Base-by-base conservation (phyloP, 257 asterid genomes). In the Lithospermum erythrorhizon region DNA sequence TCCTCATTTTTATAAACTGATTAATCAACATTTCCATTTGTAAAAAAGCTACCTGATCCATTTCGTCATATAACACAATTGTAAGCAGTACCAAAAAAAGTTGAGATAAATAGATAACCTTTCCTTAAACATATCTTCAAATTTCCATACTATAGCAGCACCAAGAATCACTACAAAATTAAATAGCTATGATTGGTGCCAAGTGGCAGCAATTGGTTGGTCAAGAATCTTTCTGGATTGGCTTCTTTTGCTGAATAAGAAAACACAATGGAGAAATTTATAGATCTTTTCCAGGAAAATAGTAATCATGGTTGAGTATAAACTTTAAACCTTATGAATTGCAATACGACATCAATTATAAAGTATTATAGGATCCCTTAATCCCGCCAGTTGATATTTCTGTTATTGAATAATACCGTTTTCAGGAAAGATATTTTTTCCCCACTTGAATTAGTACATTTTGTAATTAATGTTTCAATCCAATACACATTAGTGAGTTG, bases 321-420 rank as follows among this genome's bases (percentile, higher is more conserved):
- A 55, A 15, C 59, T 55, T 55, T 55, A 55, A 55, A 55, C 30
- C 16, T 55, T 22, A 3, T 22, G 59, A 32, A 55, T 55, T 55
- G 59, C 59, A 55, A 55, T 20, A 21, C 22, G 59, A 55, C 59
- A 55, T 55, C 59, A 22, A 55, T 20, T 5, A 55, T 20, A 53
- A 55, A 55, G 59, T 16, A 55, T 55, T 13, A 14, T 22, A 23
- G 59, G 23, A 17, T 8, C 21, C 59, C 59, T 13, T 3, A 11
- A 41, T 11, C 49, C 49, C 49, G 13, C 49, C 16, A 13, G 5
- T 41, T 41, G 17, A 41, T 41, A 9, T 8, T 21, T 35, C 45
- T 35, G 45, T 4, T 35, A 35, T 6, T 27, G 32, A 27, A 2
- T 27, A 3, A n/a, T n/a, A n/a, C n/a, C n/a, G n/a, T n/a, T n/a